Percentiles rank a stretch among this genome's conserved stretches.
These are phyloP conservation scores for Colletotrichum lini DNA, from an alignment of 2,329 filamentous ascomycete species.

Conservation along the genomic window DNA sequence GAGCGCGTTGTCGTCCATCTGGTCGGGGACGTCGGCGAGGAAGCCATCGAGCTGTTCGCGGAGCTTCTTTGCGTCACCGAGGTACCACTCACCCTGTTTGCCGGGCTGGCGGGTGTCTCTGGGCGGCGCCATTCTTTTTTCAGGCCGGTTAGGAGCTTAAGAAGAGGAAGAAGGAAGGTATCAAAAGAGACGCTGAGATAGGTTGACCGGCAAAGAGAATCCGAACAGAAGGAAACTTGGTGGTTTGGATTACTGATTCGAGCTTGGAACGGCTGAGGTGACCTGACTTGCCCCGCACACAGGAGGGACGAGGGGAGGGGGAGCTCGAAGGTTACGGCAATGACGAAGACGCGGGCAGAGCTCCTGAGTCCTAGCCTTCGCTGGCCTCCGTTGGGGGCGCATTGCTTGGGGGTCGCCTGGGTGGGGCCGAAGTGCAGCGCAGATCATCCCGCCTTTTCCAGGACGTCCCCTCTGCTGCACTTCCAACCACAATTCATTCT, in stretches of 20 bases:
- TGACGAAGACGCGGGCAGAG: constrained; percentile 30
- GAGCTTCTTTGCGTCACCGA: constrained; percentile 71
- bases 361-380: not conserved
- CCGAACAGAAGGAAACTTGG: too few species aligned
- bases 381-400: too few species aligned
- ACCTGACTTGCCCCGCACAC: constrained; percentile 29
- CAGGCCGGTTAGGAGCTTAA: too few species aligned
- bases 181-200: not conserved
- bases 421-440: too few species aligned
- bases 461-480: too few species aligned
- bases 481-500: too few species aligned
- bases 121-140: not conserved
- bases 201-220: not conserved
- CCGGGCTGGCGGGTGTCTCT: constrained; percentile 57
- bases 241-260: not conserved
- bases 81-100: constrained; percentile 94
- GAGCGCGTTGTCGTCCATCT: constrained; percentile 71
- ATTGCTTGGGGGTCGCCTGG: too few species aligned
- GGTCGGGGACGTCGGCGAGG: constrained; percentile 78
- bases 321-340: constrained; percentile 11
- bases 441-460: too few species aligned
- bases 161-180: not conserved
- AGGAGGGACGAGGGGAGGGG: not conserved
- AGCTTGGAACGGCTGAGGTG: constrained; percentile 14
- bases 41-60: constrained; percentile 79